A percentile compares a stretch with the other conserved stretches of the same genome.
Evolutionary conservation across 164 flowering plant species (phyloP).

Genomic region (Umbellularia californica): DNA sequence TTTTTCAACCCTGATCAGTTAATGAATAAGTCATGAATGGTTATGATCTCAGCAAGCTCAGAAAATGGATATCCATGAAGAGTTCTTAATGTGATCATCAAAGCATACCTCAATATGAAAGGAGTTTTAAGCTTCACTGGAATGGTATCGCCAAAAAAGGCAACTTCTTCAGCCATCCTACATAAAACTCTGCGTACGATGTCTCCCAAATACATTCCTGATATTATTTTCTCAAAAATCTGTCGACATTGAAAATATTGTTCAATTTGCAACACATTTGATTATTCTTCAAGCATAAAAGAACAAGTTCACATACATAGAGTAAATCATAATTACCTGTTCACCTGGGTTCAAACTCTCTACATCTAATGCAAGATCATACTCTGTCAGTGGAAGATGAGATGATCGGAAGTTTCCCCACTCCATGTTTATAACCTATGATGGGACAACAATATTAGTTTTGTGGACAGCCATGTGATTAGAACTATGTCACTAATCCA

Average conservation of each 20-base stretch:
- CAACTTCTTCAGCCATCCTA: slow-evolving; percentile 91
- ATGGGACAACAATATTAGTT: not conserved
- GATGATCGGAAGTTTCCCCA: slow-evolving; percentile 96
- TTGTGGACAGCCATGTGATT: not conserved
- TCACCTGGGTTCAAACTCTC: slow-evolving; percentile 90
- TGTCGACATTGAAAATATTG: slow-evolving; percentile 26
- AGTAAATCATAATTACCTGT: slow-evolving; percentile 43
- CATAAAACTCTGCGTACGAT: slow-evolving; percentile 71
- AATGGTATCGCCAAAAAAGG: slow-evolving; percentile 75
- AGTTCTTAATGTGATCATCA: not conserved
- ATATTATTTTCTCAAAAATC: slow-evolving; percentile 92
- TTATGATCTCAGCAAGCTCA: too few species aligned
- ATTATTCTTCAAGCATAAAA: slow-evolving; percentile 1
- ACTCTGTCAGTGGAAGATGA: slow-evolving; percentile 87
- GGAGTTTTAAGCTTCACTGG: slow-evolving; percentile 71
- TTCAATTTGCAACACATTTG: not conserved
- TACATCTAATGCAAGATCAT: slow-evolving; percentile 67
- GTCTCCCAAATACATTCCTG: slow-evolving; percentile 98
- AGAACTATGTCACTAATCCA: not conserved
- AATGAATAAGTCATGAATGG: too few species aligned
- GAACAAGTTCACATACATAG: not conserved
- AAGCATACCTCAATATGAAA: slow-evolving; percentile 56
- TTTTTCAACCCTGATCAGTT: too few species aligned
- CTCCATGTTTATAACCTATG: slow-evolving; percentile 94
- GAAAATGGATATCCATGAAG: not conserved